Percentiles rank a stretch among this genome's conserved stretches.
Conservation (phyloP, 306 rosid genomes). For the Mimosa bimucronata region DNA sequence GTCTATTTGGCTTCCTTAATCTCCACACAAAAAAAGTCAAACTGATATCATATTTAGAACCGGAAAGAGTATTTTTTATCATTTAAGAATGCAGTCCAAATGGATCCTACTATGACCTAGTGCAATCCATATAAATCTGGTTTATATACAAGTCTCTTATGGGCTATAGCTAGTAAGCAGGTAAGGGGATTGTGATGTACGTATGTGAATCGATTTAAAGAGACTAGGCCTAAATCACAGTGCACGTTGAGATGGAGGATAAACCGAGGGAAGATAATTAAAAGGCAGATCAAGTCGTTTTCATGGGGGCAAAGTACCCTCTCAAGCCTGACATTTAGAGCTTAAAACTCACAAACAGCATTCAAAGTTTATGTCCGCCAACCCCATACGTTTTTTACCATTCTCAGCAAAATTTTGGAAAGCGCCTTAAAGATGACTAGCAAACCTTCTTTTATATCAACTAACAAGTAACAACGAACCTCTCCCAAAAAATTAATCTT, state of each 20-base stretch:
- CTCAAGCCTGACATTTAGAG: conserved; percentile 42
- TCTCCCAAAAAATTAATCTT: conserved; percentile 14
- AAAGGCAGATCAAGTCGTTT: conserved; percentile 41
- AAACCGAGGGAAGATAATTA: conserved; percentile 39
- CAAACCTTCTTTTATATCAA: background rate
- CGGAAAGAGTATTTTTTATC: too few relatives aligned
- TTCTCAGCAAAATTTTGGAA: conserved; percentile 31
- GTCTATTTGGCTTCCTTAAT: too few relatives aligned
- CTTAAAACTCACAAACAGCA: conserved; percentile 43
- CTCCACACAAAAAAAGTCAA: too few relatives aligned
- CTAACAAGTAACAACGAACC: conserved; percentile 20
- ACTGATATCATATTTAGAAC: too few relatives aligned
- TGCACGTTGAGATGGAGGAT: conserved; percentile 37
- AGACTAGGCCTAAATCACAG: background rate
- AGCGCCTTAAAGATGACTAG: conserved; percentile 4
- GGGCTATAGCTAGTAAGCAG: too few relatives aligned
- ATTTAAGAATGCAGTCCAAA: too few relatives aligned
- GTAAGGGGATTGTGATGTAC: conserved; percentile 4
- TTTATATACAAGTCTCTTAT: too few relatives aligned
- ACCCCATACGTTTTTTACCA: conserved; percentile 16
- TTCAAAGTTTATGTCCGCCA: conserved; percentile 36
- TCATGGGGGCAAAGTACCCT: conserved; percentile 42
- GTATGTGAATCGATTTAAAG: conserved; percentile 15
- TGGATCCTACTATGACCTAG: too few relatives aligned
- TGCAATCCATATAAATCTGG: too few relatives aligned